phyloP scores from a whole-genome alignment of 2,329 filamentous ascomycete species.

The Torrubiella hemipterigena region DNA sequence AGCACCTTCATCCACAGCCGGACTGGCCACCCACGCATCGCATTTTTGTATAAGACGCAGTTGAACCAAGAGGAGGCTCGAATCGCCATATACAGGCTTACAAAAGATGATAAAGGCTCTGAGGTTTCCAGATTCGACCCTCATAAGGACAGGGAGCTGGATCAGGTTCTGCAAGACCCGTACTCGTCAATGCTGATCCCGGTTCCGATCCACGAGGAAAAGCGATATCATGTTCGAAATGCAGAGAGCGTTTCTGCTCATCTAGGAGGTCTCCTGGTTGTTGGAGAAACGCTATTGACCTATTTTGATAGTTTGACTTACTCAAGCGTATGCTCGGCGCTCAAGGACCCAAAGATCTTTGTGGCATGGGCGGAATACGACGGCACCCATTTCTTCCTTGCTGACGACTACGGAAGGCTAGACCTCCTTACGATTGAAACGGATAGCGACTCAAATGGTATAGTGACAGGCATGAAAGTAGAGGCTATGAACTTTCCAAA shows the following conservation, averaged over 20 bases:
- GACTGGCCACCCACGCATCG: conserved; percentile 44
- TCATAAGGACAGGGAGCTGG: conserved; percentile 40
- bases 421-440: conserved; percentile 74
- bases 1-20: conserved; percentile 46
- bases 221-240: conserved; percentile 48
- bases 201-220: conserved; percentile 43
- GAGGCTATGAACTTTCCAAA: conserved; percentile 24
- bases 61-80: conserved; percentile 39
- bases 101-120: conserved; percentile 43
- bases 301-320: conserved; percentile 75
- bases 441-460: conserved; percentile 48
- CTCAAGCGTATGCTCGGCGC: conserved; percentile 47
- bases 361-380: conserved; percentile 87
- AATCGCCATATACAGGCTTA: conserved; percentile 47
- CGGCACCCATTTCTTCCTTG: conserved; percentile 70
- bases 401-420: conserved; percentile 79
- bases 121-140: conserved; percentile 43
- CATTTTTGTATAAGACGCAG: conserved; percentile 44
- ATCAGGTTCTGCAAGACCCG: conserved; percentile 39
- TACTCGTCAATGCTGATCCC: conserved; percentile 52
- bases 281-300: conserved; percentile 69
- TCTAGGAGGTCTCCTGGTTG: conserved; percentile 57
- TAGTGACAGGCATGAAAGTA: conserved; percentile 63
- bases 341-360: conserved; percentile 72
- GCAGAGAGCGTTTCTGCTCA: conserved; percentile 41